Evolutionary conservation across 2,329 filamentous ascomycete genomes (phyloP).

Genomic region (Talaromyces pinophilus): DNA sequence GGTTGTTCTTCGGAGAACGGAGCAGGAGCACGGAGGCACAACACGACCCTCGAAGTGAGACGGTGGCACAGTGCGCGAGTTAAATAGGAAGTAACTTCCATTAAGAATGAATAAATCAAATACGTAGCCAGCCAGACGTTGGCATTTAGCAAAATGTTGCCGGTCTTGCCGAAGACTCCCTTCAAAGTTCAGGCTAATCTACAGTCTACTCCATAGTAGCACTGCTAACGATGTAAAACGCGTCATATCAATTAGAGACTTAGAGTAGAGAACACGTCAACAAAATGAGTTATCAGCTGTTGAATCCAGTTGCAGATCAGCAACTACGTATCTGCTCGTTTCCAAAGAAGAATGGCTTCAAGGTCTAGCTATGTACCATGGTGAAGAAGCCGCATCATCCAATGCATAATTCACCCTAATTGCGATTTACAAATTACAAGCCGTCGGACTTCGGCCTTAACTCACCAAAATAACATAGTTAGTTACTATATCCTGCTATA

Average conservation of each 20-base stretch:
- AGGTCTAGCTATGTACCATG: not conserved
- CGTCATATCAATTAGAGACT: not conserved
- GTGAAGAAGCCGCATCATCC: not conserved
- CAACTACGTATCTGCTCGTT: not conserved
- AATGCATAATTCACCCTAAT: not conserved
- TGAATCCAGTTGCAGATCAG: not conserved
- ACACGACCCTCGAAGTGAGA: not conserved
- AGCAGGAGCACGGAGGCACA: not conserved
- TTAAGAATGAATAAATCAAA: not conserved
- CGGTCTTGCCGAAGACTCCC: slow-evolving; percentile 13
- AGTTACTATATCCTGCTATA: not conserved
- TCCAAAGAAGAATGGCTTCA: not conserved
- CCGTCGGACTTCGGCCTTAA: not conserved
- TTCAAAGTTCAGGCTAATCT: slow-evolving; percentile 3
- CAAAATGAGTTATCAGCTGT: not conserved
- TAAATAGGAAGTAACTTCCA: not conserved
- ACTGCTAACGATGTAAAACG: slow-evolving; percentile 11
- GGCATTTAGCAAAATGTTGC: not conserved
- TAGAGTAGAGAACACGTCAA: not conserved
- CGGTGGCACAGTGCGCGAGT: not conserved
- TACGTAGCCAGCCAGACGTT: not conserved
- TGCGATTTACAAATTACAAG: not conserved
- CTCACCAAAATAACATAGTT: not conserved
- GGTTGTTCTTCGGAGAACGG: not conserved
- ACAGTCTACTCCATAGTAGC: slow-evolving; percentile 16